A percentile compares a stretch with the other conserved stretches of the same genome.
phyloP scores from a whole-genome alignment of 495 filamentous ascomycete genomes.

The Glarea lozoyensis region DNA sequence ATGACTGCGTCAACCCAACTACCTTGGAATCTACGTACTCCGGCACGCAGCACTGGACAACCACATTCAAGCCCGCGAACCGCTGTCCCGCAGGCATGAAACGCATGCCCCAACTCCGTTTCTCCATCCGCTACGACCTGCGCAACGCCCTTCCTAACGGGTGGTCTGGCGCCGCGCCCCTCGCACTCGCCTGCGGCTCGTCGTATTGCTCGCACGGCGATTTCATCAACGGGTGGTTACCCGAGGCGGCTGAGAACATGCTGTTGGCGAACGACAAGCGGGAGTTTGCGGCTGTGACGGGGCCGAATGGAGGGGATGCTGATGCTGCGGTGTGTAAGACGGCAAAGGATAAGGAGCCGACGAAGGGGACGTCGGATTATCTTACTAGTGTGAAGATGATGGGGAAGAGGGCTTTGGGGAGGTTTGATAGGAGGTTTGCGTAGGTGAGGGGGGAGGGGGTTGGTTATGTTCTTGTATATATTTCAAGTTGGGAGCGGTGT shows the following conservation, averaged over 20 bases:
- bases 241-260: slow-evolving; percentile 19
- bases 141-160: slow-evolving; percentile 19
- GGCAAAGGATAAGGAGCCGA: slow-evolving; percentile 16
- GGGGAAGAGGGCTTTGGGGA: slow-evolving; percentile 2
- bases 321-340: slow-evolving; percentile 10
- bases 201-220: slow-evolving; percentile 18
- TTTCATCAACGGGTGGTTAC: slow-evolving; percentile 25
- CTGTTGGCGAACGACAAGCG: slow-evolving; percentile 6
- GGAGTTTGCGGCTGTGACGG: slow-evolving; percentile 1
- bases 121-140: slow-evolving; percentile 25
- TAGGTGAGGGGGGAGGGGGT: no score
- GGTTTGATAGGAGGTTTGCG: no score
- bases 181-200: slow-evolving; percentile 20
- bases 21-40: slow-evolving; percentile 20
- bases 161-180: slow-evolving; percentile 22
- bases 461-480: no score
- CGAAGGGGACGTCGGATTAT: slow-evolving; percentile 19
- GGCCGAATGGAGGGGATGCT: slow-evolving; percentile 10
- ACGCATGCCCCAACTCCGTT: slow-evolving; percentile 23
- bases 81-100: slow-evolving; percentile 19
- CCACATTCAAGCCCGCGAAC: no score
- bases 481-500: no score
- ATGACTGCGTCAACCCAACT: slow-evolving; percentile 22
- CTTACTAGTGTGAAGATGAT: slow-evolving; percentile 15
- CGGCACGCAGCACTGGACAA: slow-evolving; percentile 2